phyloP scores from a whole-genome alignment of 805 yeast genomes.

The Debaryomyces castellii region DNA sequence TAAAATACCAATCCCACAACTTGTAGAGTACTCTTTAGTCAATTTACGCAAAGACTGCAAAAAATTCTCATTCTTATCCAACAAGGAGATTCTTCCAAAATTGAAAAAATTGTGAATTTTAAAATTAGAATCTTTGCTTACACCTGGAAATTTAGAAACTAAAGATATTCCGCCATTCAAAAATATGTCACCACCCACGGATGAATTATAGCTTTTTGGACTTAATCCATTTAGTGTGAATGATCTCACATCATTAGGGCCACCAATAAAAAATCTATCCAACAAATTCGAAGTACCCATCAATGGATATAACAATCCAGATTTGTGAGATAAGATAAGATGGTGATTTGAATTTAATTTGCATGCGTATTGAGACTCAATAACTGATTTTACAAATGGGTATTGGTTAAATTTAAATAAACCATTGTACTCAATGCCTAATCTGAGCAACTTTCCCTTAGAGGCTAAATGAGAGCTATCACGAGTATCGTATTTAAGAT shows the following conservation, averaged over 20 bases:
- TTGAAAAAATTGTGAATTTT: slow-evolving; percentile 49
- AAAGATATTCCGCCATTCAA: slow-evolving; percentile 46
- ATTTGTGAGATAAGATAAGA: slow-evolving; percentile 28
- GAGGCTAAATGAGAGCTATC: slow-evolving; percentile 44
- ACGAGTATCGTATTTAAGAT: slow-evolving; percentile 44
- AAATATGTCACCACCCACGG: slow-evolving; percentile 54
- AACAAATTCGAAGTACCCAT: slow-evolving; percentile 35
- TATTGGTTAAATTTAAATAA: slow-evolving; percentile 23
- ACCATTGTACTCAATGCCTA: slow-evolving; percentile 38
- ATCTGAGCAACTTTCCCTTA: slow-evolving; percentile 35
- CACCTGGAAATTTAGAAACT: slow-evolving; percentile 43
- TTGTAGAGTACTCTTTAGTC: slow-evolving; percentile 27
- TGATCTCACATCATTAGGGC: slow-evolving; percentile 58
- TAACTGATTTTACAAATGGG: slow-evolving; percentile 40
- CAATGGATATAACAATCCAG: slow-evolving; percentile 30
- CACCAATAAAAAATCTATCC: slow-evolving; percentile 58
- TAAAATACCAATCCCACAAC: slow-evolving; percentile 49
- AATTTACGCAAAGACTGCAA: slow-evolving; percentile 6
- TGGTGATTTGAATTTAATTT: slow-evolving; percentile 16
- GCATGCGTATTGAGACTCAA: slow-evolving; percentile 39
- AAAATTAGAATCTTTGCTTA: slow-evolving; percentile 43
- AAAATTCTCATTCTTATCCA: slow-evolving; percentile 10
- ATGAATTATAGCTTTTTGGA: slow-evolving; percentile 49
- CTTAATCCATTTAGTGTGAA: slow-evolving; percentile 54
- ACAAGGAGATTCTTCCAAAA: slow-evolving; percentile 43